A percentile compares a stretch with the other conserved stretches of the same genome.
These are phyloP conservation scores for Trametes gibbosa DNA, from an alignment of 768 basidiomycete species.

Conservation along the genomic window DNA sequence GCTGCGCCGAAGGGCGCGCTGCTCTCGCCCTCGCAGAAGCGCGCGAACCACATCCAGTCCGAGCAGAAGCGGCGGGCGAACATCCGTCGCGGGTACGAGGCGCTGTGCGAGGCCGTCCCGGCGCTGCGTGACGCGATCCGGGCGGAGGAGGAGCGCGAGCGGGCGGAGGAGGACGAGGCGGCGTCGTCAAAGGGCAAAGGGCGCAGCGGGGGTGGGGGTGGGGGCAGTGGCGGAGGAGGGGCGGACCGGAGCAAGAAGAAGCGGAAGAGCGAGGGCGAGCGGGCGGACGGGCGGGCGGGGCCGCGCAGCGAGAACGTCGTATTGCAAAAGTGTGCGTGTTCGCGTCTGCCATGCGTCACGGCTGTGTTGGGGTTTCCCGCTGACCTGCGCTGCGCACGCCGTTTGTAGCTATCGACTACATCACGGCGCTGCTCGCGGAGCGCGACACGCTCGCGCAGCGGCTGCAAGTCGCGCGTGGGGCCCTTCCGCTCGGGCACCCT, in stretches of 20 bases:
- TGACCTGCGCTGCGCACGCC: neutral
- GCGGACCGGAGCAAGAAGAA: conserved; percentile 28
- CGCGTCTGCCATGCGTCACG: neutral
- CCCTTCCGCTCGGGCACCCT: conserved; percentile 61
- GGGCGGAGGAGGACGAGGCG: conserved; percentile 22
- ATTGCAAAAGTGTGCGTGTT: conserved; percentile 74
- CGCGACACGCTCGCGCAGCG: conserved; percentile 56
- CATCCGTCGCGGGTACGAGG: conserved; percentile 86
- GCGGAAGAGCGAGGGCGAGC: conserved; percentile 41
- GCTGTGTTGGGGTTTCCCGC: neutral
- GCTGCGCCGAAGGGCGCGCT: conserved; percentile 45
- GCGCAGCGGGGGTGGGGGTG: neutral
- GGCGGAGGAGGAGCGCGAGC: conserved; percentile 60
- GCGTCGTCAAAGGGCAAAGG: conserved; percentile 26
- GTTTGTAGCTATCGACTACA: conserved; percentile 77
- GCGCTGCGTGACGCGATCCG: conserved; percentile 76
- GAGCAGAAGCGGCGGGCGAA: conserved; percentile 94
- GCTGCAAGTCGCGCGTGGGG: conserved; percentile 54
- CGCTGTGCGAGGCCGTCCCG: conserved; percentile 81
- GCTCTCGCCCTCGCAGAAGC: conserved; percentile 82
- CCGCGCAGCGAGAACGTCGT: conserved; percentile 91
- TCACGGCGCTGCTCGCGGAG: conserved; percentile 62
- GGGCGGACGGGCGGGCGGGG: conserved; percentile 84
- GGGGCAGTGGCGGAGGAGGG: conserved; percentile 21
- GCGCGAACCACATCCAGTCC: conserved; percentile 90